phyloP scores from a whole-genome alignment of 768 basidiomycete genomes.

The Hortiboletus campestris region DNA sequence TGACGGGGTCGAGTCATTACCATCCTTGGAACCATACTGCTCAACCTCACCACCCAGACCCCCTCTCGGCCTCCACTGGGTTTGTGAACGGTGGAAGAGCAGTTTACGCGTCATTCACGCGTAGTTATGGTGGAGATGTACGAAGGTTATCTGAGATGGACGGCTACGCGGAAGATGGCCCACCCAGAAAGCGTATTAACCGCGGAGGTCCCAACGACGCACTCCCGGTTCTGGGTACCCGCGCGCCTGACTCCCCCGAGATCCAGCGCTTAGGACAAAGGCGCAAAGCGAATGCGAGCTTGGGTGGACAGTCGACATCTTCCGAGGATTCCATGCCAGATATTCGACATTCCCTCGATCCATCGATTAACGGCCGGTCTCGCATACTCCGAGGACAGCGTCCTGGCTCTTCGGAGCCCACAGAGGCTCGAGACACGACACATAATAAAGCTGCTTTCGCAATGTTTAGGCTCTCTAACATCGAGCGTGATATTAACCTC shows the following conservation, averaged over 20 bases:
- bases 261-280: conserved; percentile 52
- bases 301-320: conserved; percentile 51
- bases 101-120: conserved; percentile 55
- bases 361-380: conserved; percentile 39
- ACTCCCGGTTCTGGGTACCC: conserved; percentile 19
- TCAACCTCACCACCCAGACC: conserved; percentile 42
- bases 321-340: conserved; percentile 71
- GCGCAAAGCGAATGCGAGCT: conserved; percentile 37
- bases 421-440: conserved; percentile 21
- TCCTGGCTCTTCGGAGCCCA: conserved; percentile 30
- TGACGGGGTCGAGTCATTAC: conserved; percentile 38
- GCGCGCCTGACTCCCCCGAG: conserved; percentile 54
- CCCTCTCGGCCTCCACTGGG: conserved; percentile 57
- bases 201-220: conserved; percentile 43
- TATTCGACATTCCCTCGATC: conserved; percentile 38
- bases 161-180: conserved; percentile 49
- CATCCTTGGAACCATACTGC: conserved; percentile 38
- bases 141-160: conserved; percentile 40
- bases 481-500: conserved; percentile 36
- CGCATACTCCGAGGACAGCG: conserved; percentile 55
- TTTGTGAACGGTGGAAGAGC: conserved; percentile 45
- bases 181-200: conserved; percentile 71
- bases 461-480: conserved; percentile 63
- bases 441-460: conserved; percentile 39
- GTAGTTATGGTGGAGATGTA: conserved; percentile 36